Evolutionary conservation across 2,329 filamentous ascomycete genomes (phyloP), one percentile per base, ranked within the genome.

Genomic region (Daldinia sp.): DNA sequence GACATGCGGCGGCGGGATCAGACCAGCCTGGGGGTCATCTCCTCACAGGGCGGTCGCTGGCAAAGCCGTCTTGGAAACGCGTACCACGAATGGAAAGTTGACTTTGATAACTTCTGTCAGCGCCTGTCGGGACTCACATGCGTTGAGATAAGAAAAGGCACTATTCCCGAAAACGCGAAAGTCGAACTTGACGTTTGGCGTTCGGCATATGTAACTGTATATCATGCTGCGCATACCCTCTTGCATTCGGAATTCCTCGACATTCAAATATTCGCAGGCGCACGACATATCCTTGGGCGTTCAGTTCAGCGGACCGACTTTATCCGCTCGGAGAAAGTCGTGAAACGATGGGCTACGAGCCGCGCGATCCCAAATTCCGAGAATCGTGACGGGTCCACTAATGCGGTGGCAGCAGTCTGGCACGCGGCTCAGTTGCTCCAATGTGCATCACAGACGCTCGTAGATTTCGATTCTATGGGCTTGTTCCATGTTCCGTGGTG

Each of bases 401-500:
- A 61, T 3, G 82, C 83, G 0, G 73, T 78, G 1, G 77, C 77
- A 56, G 80, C 84, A 1, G 78, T 81, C 0, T 84, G 81, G 73
- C 86, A 88, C 66, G 84, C 85, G 0, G 83, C 85, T 0, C 75
- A 74, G 1, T 75, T 88, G 10, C 73, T 88, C 0, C 77, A 79
- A 10, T 82, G 84, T 23, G 81, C 82, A 0, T 78, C 83, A 7
- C 74, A 79, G 30, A 79, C 80, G 23, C 74, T 87, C 1, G 77
- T 82, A 10, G 80, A 84, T 32, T 82, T 80, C 59, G 82, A 85
- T 17, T 79, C 81, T 1, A 81, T 81, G 39, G 81, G 84, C 41
- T 75, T 84, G 0, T 88, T 88, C 70, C 85, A 88, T 68, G 85
- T 87, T 15, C 84, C 85, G 0, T 89, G 86, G 87, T 85, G 83